Evolutionary conservation across 306 rosid species (phyloP).

Genomic region (Prunus dulcis): DNA sequence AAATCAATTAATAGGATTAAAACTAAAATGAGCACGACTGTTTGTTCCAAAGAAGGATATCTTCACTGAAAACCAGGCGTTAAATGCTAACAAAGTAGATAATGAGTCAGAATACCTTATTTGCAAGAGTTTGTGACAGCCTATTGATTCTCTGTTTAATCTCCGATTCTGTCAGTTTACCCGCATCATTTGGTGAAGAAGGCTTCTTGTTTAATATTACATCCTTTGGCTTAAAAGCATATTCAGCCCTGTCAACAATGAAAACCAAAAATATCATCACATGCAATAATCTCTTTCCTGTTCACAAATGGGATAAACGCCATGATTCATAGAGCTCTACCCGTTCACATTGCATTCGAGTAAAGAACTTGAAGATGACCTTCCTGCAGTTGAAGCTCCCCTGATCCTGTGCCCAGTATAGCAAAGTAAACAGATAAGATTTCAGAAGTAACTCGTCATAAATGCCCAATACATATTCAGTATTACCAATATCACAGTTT

Average conservation of each 20-base stretch:
- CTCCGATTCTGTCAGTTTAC: conserved; percentile 55
- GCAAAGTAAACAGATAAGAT: conserved; percentile 1
- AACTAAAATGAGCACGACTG: not conserved
- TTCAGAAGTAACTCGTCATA: not conserved
- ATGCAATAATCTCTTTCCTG: conserved; percentile 1
- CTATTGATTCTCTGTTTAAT: conserved; percentile 59
- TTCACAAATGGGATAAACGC: not conserved
- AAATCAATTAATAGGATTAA: not conserved
- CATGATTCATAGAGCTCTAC: conserved; percentile 33
- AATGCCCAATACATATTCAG: not conserved
- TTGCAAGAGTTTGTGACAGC: conserved; percentile 55
- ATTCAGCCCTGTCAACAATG: conserved; percentile 49
- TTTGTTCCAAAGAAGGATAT: not conserved
- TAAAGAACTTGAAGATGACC: conserved; percentile 40
- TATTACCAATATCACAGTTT: no score
- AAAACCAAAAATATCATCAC: conserved; percentile 13
- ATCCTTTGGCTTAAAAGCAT: conserved; percentile 85
- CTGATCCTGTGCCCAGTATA: conserved; percentile 35
- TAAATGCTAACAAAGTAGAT: not conserved
- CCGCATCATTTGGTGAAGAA: conserved; percentile 45
- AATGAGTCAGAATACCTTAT: conserved; percentile 45
- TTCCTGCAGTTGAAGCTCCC: conserved; percentile 27
- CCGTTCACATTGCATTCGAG: conserved; percentile 45
- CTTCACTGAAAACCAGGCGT: not conserved
- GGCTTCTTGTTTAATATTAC: conserved; percentile 39